phyloP scores from a whole-genome alignment of 768 basidiomycete species.

The Pisolithus marmoratus region DNA sequence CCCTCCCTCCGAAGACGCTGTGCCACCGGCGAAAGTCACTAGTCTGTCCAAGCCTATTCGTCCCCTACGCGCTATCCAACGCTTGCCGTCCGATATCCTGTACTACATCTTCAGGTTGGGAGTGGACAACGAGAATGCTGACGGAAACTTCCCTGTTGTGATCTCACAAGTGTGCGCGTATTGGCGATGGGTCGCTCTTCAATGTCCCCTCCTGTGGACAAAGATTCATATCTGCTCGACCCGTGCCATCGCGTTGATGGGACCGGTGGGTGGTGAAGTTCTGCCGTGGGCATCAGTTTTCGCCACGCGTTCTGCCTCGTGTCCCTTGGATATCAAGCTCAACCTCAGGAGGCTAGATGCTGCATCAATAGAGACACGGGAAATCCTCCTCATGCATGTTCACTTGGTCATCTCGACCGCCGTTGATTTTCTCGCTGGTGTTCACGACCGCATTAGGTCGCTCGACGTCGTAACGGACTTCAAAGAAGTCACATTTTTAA shows the following conservation, averaged over 20 bases:
- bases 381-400: background rate
- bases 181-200: slow-evolving; percentile 36
- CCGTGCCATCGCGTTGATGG: background rate
- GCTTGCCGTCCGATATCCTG: slow-evolving; percentile 3
- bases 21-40: background rate
- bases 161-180: slow-evolving; percentile 38
- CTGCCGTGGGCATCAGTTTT: slow-evolving; percentile 1
- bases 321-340: slow-evolving; percentile 4
- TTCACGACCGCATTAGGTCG: slow-evolving; percentile 2
- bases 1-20: background rate
- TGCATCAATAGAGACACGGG: background rate
- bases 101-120: slow-evolving; percentile 6
- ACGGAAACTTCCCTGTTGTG: slow-evolving; percentile 17
- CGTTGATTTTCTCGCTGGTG: background rate
- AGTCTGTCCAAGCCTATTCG: background rate
- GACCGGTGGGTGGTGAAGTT: background rate
- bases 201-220: slow-evolving; percentile 35
- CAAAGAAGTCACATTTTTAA: background rate
- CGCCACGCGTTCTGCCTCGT: background rate
- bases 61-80: background rate
- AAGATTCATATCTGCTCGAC: slow-evolving; percentile 14
- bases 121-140: background rate
- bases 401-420: background rate
- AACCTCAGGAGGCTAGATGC: background rate
- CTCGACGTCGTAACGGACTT: slow-evolving; percentile 2